phyloP scores from a whole-genome alignment of 225 moss, liverwort and hornwort species.

The Anthoceros angustus region DNA sequence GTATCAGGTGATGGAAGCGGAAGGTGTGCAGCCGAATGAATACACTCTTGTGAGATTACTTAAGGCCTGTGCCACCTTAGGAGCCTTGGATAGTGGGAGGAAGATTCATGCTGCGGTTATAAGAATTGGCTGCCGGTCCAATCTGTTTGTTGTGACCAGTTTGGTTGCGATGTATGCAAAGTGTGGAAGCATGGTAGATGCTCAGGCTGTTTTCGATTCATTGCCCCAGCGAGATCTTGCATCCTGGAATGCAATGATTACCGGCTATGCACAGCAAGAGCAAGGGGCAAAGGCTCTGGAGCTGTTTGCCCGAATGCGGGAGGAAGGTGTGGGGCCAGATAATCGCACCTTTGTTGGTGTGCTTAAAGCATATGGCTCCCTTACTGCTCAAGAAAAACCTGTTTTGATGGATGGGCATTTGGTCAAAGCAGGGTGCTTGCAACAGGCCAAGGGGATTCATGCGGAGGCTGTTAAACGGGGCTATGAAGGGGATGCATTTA shows the following conservation, averaged over 20 bases:
- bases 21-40: not conserved
- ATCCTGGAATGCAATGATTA: constrained; percentile 3
- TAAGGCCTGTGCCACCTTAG: constrained; percentile 1
- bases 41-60: not conserved
- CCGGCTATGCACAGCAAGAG: not conserved
- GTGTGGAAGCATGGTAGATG: not conserved
- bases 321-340: constrained; percentile 2
- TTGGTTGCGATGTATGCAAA: constrained; percentile 1
- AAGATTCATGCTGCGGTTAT: not conserved
- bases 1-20: not conserved
- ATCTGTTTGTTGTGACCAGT: not conserved
- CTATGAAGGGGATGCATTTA: not conserved
- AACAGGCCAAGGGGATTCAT: constrained; percentile 2
- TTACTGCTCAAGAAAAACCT: not conserved
- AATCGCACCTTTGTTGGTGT: not conserved
- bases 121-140: not conserved
- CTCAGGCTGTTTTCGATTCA: not conserved
- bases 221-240: not conserved
- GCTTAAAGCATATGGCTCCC: not conserved
- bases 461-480: not conserved
- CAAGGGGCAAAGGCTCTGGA: not conserved
- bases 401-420: not conserved
- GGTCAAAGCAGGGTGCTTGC: not conserved
- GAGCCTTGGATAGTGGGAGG: not conserved
- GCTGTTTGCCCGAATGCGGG: not conserved